phyloP scores from a whole-genome alignment of 2,329 filamentous ascomycete genomes.

The Trichophyton schoenleinii region DNA sequence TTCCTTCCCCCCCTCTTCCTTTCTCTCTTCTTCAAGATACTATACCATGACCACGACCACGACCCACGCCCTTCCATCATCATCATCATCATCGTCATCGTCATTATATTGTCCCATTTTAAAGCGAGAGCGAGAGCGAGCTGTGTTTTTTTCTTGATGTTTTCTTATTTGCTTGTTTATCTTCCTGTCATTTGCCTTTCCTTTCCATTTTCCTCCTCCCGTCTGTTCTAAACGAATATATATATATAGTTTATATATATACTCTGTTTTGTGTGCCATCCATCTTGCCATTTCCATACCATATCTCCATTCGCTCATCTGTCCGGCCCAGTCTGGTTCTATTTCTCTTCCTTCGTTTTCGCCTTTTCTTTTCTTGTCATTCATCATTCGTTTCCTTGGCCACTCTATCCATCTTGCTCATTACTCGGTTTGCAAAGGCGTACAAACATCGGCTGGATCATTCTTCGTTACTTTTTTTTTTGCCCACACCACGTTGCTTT shows the following conservation, averaged over 20 bases:
- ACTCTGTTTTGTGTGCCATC: not conserved
- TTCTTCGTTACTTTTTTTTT: not conserved
- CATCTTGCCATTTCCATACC: not conserved
- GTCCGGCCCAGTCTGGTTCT: not conserved
- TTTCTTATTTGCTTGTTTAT: too few species aligned
- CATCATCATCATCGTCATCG: not conserved
- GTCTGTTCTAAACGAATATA: not conserved
- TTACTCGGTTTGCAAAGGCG: not conserved
- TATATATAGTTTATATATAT: not conserved
- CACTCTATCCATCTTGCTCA: not conserved
- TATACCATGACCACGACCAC: not conserved
- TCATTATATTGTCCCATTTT: not conserved
- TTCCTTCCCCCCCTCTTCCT: not conserved
- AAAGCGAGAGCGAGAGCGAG: not conserved
- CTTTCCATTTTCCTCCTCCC: not conserved
- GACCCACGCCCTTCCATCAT: not conserved
- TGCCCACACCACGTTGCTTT: conserved; percentile 1
- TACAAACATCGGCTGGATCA: not conserved
- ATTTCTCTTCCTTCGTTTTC: not conserved
- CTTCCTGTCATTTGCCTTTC: too few species aligned
- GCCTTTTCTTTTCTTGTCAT: not conserved
- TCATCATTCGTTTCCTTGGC: not conserved
- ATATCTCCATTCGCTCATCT: too few species aligned
- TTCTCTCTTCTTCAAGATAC: not conserved
- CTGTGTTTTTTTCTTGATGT: too few species aligned